A percentile compares a stretch with the other conserved stretches of the same genome.
These are phyloP conservation scores for Baorangia bicolor DNA, from an alignment of 768 basidiomycete species.

Conservation along the genomic window DNA sequence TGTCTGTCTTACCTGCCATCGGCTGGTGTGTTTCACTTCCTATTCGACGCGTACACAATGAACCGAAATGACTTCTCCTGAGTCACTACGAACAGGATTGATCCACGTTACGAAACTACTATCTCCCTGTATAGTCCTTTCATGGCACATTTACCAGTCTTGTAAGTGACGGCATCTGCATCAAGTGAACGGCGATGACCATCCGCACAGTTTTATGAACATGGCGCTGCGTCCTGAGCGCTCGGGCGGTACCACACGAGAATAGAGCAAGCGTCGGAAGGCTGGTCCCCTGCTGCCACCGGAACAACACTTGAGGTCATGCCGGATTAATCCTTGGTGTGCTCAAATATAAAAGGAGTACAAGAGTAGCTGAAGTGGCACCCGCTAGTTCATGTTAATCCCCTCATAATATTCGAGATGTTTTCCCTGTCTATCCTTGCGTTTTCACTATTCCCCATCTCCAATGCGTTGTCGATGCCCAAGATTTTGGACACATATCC, in stretches of 20 bases:
- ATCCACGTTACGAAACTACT: neutral
- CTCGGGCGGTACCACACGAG: neutral
- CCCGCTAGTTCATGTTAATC: too few relatives aligned
- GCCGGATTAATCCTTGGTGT: neutral
- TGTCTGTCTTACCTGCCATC: neutral
- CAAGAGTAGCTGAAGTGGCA: too few relatives aligned
- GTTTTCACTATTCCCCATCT: constrained; percentile 3
- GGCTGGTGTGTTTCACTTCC: neutral
- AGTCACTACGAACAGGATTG: neutral
- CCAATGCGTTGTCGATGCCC: constrained; percentile 1
- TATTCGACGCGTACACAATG: neutral
- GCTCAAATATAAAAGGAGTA: constrained; percentile 8
- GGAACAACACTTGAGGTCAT: neutral
- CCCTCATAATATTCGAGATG: neutral
- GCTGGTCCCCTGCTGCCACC: neutral
- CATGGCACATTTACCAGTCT: neutral
- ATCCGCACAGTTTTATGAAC: neutral
- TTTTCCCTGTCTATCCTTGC: constrained; percentile 5
- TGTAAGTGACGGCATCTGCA: neutral
- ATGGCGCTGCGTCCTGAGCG: neutral
- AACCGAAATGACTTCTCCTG: too few relatives aligned
- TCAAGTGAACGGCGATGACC: neutral
- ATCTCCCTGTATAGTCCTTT: neutral
- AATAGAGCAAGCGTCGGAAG: neutral
- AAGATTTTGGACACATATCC: neutral